Evolutionary conservation across 345 rosid species (phyloP).

Genomic region (Populus simonii): DNA sequence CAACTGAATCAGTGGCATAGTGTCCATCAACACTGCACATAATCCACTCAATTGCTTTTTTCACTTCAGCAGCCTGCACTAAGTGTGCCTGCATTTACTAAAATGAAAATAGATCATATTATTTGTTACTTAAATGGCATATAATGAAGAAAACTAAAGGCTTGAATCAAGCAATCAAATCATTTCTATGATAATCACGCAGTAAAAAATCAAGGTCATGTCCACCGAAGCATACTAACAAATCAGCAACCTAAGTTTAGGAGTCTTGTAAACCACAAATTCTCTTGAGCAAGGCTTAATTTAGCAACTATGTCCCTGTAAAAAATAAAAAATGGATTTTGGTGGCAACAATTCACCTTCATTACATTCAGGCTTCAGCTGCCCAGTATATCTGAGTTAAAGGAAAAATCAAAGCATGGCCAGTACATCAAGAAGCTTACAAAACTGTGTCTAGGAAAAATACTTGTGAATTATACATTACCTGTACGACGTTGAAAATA

Average conservation of each 20-base stretch:
- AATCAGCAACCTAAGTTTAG: not conserved
- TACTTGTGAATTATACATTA: slow-evolving; percentile 55
- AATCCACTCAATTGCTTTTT: slow-evolving; percentile 95
- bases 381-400: not conserved
- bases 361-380: not conserved
- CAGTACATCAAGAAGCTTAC: not conserved
- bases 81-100: slow-evolving; percentile 99
- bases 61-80: slow-evolving; percentile 90
- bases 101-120: slow-evolving; percentile 86
- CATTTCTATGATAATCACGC: not conserved
- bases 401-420: not conserved
- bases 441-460: not conserved
- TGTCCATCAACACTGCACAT: slow-evolving; percentile 85
- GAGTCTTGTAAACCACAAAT: not conserved
- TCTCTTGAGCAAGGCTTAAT: not conserved
- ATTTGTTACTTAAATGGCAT: slow-evolving; percentile 49
- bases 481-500: slow-evolving; percentile 85
- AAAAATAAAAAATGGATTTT: not conserved
- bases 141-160: slow-evolving; percentile 1
- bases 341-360: not conserved
- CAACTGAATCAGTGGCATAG: slow-evolving; percentile 88
- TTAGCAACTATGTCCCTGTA: not conserved
- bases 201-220: not conserved
- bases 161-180: not conserved
- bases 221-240: not conserved